Conservation (phyloP, 805 yeast genomes). For the Starmerella apis region DNA sequence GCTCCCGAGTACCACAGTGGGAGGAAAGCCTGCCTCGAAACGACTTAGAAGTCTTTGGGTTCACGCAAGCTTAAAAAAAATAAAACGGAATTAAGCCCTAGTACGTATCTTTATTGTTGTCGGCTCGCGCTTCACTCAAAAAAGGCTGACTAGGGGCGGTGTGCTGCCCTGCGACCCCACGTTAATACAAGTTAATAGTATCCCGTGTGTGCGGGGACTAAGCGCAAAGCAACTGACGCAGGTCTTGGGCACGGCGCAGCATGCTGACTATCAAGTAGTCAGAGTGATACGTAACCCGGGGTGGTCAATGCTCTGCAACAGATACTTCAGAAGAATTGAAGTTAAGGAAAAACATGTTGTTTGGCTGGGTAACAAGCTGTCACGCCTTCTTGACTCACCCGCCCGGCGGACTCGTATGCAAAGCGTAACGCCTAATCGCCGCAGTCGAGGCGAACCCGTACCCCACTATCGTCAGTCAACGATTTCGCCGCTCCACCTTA, state of each 20-base stretch:
- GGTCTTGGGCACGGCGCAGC: neutral
- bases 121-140: too few species aligned
- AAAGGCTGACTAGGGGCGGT: neutral
- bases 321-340: too few species aligned
- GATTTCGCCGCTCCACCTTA: slow-evolving; percentile 2
- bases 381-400: neutral
- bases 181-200: neutral
- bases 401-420: neutral
- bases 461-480: slow-evolving; percentile 13
- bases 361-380: neutral
- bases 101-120: too few species aligned
- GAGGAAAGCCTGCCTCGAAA: neutral
- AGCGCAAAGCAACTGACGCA: slow-evolving; percentile 3
- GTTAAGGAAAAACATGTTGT: too few species aligned
- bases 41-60: neutral
- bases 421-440: neutral
- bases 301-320: too few species aligned
- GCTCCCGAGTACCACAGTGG: neutral
- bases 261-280: neutral
- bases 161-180: neutral
- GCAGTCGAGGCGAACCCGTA: neutral
- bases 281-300: too few species aligned
- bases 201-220: slow-evolving; percentile 8
- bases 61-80: neutral
- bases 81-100: too few species aligned